These are phyloP conservation scores for Sporothrix pseudoabietina DNA, from an alignment of 2,329 filamentous ascomycete genomes.

Conservation along the genomic window DNA sequence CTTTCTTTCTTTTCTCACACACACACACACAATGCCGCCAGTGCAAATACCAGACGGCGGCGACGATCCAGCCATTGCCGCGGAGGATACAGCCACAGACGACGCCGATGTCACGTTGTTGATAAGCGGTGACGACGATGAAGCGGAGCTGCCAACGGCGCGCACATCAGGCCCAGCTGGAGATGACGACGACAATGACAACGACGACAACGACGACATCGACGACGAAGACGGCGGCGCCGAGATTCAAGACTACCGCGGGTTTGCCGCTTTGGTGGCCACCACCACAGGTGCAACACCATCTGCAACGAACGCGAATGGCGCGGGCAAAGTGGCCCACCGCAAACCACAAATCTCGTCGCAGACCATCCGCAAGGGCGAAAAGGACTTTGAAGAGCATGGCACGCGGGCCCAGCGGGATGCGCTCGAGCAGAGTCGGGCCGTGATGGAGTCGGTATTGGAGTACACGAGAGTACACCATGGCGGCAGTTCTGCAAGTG, in stretches of 20 bases:
- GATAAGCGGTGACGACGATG: constrained; percentile 30
- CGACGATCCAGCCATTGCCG: background rate
- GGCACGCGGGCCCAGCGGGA: constrained; percentile 79
- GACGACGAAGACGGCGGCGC: constrained; percentile 35
- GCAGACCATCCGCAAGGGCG: constrained; percentile 81
- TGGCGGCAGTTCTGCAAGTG: constrained; percentile 38
- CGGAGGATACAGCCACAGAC: background rate
- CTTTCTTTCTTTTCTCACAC: too few species aligned
- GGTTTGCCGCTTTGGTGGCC: constrained; percentile 55
- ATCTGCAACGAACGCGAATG: background rate
- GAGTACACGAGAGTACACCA: constrained; percentile 73
- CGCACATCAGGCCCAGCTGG: background rate
- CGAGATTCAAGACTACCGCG: constrained; percentile 83
- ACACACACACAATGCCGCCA: background rate
- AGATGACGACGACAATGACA: constrained; percentile 34
- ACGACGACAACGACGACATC: constrained; percentile 28
- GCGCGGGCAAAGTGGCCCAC: constrained; percentile 32
- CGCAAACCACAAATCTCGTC: constrained; percentile 55
- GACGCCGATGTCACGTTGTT: background rate
- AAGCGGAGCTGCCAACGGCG: background rate
- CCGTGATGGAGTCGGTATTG: constrained; percentile 87
- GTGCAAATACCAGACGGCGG: background rate
- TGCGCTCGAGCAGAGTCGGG: constrained; percentile 76
- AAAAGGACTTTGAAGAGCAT: constrained; percentile 97
- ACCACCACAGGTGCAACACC: background rate